Conservation (phyloP, 805 yeast genomes). For the Candida vartiovaarae region DNA sequence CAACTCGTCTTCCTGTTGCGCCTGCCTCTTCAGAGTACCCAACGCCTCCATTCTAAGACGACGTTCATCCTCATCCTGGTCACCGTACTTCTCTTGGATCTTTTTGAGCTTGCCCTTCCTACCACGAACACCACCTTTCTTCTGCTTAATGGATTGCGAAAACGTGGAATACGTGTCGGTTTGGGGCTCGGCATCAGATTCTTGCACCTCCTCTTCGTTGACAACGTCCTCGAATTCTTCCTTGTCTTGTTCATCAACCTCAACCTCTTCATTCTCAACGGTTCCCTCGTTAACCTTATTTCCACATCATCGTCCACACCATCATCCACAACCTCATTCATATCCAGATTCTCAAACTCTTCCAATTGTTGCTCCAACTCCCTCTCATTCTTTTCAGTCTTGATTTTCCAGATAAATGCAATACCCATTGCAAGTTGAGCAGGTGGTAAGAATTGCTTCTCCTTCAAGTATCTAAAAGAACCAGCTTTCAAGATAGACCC, state of each 20-base stretch:
- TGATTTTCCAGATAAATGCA: conserved; percentile 69
- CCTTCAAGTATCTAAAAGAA: conserved; percentile 44
- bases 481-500: conserved; percentile 61
- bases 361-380: conserved; percentile 25
- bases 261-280: conserved; percentile 5
- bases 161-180: conserved; percentile 1
- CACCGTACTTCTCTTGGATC: conserved; percentile 75
- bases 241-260: neutral
- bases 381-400: conserved; percentile 43
- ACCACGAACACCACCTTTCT: conserved; percentile 56
- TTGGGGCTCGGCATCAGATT: conserved; percentile 8
- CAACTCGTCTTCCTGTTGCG: conserved; percentile 30
- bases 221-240: conserved; percentile 12
- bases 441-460: conserved; percentile 62
- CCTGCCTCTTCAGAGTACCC: conserved; percentile 68
- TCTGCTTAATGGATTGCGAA: conserved; percentile 7
- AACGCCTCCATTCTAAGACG: conserved; percentile 66
- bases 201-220: neutral
- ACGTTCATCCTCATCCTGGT: conserved; percentile 89
- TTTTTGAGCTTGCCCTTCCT: conserved; percentile 80
- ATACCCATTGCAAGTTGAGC: conserved; percentile 87
- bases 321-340: conserved; percentile 8
- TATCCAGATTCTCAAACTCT: conserved; percentile 15
- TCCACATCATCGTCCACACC: conserved; percentile 6
- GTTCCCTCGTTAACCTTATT: conserved; percentile 9